A percentile compares a stretch with the other conserved stretches of the same genome.
phyloP scores from a whole-genome alignment of 2,329 filamentous ascomycete genomes.

The Colletotrichum higginsianum region DNA sequence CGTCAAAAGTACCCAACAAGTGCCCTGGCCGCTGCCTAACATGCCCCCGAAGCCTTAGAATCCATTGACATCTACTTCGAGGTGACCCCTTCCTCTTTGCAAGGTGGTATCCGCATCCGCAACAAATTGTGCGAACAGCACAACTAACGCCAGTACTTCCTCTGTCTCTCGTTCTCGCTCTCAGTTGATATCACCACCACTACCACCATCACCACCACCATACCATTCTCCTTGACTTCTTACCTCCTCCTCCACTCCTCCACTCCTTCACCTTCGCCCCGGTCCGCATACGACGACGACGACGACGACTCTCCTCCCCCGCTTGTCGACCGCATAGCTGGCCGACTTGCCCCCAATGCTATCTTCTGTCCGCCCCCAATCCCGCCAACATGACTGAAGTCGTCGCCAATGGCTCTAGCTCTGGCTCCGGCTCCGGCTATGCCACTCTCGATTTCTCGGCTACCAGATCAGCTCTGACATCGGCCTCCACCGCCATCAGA shows the following conservation, averaged over 20 bases:
- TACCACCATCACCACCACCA: too few species aligned
- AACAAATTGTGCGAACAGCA: conserved; percentile 22
- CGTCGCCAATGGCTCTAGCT: conserved; percentile 53
- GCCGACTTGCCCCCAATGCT: conserved; percentile 40
- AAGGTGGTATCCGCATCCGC: conserved; percentile 6
- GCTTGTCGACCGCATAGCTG: conserved; percentile 34
- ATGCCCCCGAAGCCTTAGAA: not conserved
- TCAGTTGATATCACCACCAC: conserved; percentile 1
- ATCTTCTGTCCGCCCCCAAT: conserved; percentile 39
- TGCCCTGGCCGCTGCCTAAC: not conserved
- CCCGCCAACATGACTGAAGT: conserved; percentile 65
- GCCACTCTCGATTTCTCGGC: conserved; percentile 65
- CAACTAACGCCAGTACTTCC: conserved; percentile 1
- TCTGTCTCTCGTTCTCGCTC: conserved; percentile 3
- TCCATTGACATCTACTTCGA: conserved; percentile 7
- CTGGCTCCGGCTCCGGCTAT: conserved; percentile 49
- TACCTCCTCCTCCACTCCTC: not conserved
- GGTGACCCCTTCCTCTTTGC: conserved; percentile 2
- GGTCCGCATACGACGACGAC: conserved; percentile 10
- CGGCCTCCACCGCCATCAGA: conserved; percentile 73
- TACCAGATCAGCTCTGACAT: conserved; percentile 67
- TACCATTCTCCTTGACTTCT: not conserved
- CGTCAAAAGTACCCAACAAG: conserved; percentile 1
- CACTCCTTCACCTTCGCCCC: not conserved
- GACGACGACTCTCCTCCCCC: not conserved